Conservation (phyloP, 495 filamentous ascomycete genomes). For the Penicillium tannophilum region DNA sequence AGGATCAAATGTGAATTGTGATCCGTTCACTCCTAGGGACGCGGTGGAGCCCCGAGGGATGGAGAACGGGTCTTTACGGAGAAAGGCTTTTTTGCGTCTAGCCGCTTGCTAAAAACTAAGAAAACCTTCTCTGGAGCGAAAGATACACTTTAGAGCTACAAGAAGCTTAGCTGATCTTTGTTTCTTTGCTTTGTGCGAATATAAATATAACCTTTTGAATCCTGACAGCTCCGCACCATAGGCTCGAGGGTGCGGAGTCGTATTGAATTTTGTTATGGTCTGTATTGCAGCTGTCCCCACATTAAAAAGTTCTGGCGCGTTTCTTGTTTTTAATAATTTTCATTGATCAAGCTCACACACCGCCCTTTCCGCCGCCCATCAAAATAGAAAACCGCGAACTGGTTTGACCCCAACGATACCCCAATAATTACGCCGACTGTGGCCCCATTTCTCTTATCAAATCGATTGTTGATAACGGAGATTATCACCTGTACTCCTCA, state of each 20-base stretch:
- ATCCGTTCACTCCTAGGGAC: conserved; percentile 26
- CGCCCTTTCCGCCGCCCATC: conserved; percentile 20
- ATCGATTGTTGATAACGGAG: conserved; percentile 17
- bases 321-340: not conserved
- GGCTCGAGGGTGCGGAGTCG: conserved; percentile 21
- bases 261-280: conserved; percentile 12
- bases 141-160: too few species aligned
- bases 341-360: conserved; percentile 18
- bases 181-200: not conserved
- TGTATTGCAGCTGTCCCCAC: conserved; percentile 21
- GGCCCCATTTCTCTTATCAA: conserved; percentile 26
- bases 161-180: not conserved
- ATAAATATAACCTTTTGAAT: not conserved
- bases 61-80: conserved; percentile 33
- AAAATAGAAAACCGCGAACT: conserved; percentile 9
- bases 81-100: conserved; percentile 12
- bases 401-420: conserved; percentile 1
- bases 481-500: conserved; percentile 8
- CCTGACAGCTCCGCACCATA: not conserved
- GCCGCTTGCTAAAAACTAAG: conserved; percentile 6
- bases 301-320: conserved; percentile 25
- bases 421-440: conserved; percentile 9
- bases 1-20: conserved; percentile 21
- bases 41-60: conserved; percentile 27
- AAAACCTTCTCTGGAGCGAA: too few species aligned